Evolutionary conservation across 176 grass and related monocot species (phyloP), one percentile per base, ranked within the genome.

Genomic region (Bolboschoenus planiculmis): DNA sequence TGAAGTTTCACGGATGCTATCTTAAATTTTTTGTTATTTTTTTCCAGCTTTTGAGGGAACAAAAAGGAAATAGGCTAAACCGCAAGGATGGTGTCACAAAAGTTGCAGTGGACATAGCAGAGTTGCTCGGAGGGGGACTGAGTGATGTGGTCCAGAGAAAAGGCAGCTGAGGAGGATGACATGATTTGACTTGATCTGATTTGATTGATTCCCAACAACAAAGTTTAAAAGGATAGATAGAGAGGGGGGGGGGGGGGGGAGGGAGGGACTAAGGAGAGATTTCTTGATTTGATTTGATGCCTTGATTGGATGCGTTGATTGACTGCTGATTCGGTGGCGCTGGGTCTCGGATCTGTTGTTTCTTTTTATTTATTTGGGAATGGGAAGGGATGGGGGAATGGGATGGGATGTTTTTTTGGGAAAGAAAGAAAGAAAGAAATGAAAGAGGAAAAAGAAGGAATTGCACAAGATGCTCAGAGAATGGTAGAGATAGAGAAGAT

Each of bases 101-200:
- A 93, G 85, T 89, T 95, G 91, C 97, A 99, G 91, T 99, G 86
- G 74, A 99, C 97, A 91, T 96, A 99, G 97, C 97, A 99, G 88
- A 99, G 91, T 77, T 95, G 97, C 97, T 99, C 97, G 83, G 89
- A 80, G 13, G 86, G 67, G 36, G 80, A 78, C 58, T 54, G 87
- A 21, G 82, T 42, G 88, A 91, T 81, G 82, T 93, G 87, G 80
- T 95, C 93, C 60, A 88, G 20, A 40, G 86, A 88, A 94, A 95
- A 92, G 80, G 78, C 82, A 83, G 87, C 86, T 78, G 96, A 81
- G 75, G 96, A 91, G 76, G 90, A 85, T 64, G 90, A 90, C 68
- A 35, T 76, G 90, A 85, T 60, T 83, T 75, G 87, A 94, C 88
- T 62, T 91, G 89, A 89, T 87, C 20, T 80, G 84, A 82, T 86